Evolutionary conservation across 164 flowering plant species (phyloP).

Genomic region (Kingdonia uniflora): DNA sequence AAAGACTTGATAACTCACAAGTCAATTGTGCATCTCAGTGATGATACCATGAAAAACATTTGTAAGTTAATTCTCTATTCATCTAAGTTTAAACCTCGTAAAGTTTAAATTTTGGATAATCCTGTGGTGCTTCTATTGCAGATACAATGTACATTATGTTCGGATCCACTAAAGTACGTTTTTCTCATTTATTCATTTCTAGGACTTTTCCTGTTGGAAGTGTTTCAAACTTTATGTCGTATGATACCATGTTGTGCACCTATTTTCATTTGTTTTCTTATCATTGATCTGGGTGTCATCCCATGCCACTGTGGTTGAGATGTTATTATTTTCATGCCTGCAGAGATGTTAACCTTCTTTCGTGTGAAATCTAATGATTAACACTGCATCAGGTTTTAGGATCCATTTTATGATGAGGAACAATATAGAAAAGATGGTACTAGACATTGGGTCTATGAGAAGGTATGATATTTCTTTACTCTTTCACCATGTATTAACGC

Average conservation of each 20-base stretch:
- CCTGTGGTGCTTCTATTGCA: constrained; percentile 10
- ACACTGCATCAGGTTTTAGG: constrained; percentile 24
- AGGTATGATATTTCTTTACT: constrained; percentile 29
- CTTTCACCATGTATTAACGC: background rate
- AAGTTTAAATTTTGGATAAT: too few species aligned
- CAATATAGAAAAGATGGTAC: constrained; percentile 75
- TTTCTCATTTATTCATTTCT: background rate
- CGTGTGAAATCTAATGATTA: too few species aligned
- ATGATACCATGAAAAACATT: constrained; percentile 61
- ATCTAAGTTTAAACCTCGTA: too few species aligned
- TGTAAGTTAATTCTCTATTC: constrained; percentile 37
- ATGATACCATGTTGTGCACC: too few species aligned
- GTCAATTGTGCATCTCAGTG: constrained; percentile 77
- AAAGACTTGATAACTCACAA: constrained; percentile 66
- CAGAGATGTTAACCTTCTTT: too few species aligned
- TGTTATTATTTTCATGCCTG: too few species aligned
- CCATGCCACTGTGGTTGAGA: too few species aligned
- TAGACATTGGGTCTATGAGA: constrained; percentile 82
- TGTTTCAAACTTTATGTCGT: constrained; percentile 3
- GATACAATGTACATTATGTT: constrained; percentile 81
- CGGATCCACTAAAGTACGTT: constrained; percentile 69
- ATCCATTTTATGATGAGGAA: constrained; percentile 81
- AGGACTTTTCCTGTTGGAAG: background rate
- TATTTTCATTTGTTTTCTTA: too few species aligned
- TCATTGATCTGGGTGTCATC: too few species aligned